phyloP scores from a whole-genome alignment of 441 rosid species.

The Syzygium malaccense region DNA sequence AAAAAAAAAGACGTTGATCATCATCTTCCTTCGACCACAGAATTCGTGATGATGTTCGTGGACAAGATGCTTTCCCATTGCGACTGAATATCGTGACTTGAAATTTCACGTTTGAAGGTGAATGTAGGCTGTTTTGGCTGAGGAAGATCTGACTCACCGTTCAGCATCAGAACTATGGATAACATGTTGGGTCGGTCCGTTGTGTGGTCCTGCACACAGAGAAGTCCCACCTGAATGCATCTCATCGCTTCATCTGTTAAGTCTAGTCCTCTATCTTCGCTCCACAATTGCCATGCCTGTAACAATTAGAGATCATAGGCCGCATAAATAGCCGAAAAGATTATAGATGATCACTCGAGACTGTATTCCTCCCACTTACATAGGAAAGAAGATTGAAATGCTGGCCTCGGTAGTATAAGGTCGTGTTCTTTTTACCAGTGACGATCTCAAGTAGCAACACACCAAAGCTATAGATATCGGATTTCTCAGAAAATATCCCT shows the following conservation, averaged over 20 bases:
- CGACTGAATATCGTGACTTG: not conserved
- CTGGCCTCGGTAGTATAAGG: not conserved
- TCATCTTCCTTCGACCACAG: not conserved
- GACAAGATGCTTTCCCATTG: not conserved
- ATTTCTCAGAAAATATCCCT: not conserved
- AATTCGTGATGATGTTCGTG: not conserved
- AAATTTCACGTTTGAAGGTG: not conserved
- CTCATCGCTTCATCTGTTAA: not conserved
- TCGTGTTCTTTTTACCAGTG: not conserved
- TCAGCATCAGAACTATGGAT: not conserved
- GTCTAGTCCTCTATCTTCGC: not conserved
- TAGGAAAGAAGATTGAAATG: not conserved
- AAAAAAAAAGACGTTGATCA: not conserved
- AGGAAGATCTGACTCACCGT: not conserved
- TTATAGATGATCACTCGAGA: not conserved
- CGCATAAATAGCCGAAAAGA: not conserved
- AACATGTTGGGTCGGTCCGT: not conserved
- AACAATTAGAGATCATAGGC: not conserved
- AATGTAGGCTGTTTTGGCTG: not conserved
- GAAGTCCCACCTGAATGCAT: not conserved
- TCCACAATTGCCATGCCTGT: not conserved
- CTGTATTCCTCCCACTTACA: not conserved
- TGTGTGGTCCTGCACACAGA: not conserved
- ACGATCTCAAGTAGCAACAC: not conserved
- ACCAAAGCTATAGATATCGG: not conserved